Evolutionary conservation across 2,329 filamentous ascomycete genomes (phyloP), one percentile per base, ranked within the genome.

Genomic region (Calonectria pseudoreteaudii): DNA sequence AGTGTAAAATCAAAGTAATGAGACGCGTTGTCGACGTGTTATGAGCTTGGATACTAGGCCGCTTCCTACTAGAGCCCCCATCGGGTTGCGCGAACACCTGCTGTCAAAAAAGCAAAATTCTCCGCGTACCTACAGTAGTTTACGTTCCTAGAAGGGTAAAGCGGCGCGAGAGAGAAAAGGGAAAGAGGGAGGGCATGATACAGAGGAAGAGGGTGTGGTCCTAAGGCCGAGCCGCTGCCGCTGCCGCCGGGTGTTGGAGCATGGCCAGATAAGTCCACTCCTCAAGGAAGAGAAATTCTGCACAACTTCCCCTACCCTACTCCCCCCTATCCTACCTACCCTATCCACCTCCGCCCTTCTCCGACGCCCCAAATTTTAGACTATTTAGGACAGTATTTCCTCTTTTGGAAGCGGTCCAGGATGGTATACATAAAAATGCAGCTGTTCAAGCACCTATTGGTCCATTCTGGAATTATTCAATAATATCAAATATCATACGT

Each of bases 121-220:
- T 62, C 56, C 56, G 36, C 16, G 56, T 41, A 28, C 56, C 56
- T 62, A 62, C 56, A 62, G 56, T 62, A 62, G 56, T 62, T 41
- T 62, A 28, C 18, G n/a, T 62, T 62, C 56, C 56, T 2, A 62
- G 56, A 62, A 62, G 34, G 56, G 56, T 41, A 62, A 62, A 38
- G 56, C 56, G 56, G 56, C 34, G 56, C 10, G n/a, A 18, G 34
- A 20, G 14, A 38, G 14, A 38, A 38, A 10, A 38, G n/a, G 31
- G 34, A 41, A 18, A 34, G 56, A 60, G 56, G 52, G 56, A 62
- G 56, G 56, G 56, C 56, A 62, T 62, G 56, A 62, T 62, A 36
- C 9, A 4, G 41, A 14, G 10, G 9, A 10, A 47, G 56, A 62
- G 56, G 56, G 56, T 62, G 56, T 62, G 56, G 56, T 62, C 56